Conservation (phyloP, 1,139 yeast genomes). For the Yamadazyma taylorii region DNA sequence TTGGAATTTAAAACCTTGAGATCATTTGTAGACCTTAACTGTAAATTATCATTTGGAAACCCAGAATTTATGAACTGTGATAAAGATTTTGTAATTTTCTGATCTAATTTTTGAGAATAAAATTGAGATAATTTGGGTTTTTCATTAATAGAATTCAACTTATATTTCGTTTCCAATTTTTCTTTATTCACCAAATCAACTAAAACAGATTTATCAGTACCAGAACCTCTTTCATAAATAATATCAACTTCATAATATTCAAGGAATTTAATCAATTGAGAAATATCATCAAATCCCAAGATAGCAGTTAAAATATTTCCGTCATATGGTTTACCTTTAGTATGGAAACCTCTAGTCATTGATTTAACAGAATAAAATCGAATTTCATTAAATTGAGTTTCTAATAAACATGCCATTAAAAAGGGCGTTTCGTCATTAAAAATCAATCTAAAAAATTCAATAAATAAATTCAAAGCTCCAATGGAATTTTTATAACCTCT, state of each 20-base stretch:
- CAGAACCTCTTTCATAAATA: slow-evolving; percentile 23
- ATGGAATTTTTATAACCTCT: slow-evolving; percentile 57
- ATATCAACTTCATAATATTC: slow-evolving; percentile 63
- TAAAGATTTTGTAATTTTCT: slow-evolving; percentile 34
- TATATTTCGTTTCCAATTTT: slow-evolving; percentile 42
- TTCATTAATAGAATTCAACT: slow-evolving; percentile 40
- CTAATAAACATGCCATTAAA: slow-evolving; percentile 71
- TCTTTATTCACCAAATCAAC: slow-evolving; percentile 60
- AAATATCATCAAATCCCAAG: slow-evolving; percentile 65
- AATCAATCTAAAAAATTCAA: slow-evolving; percentile 61
- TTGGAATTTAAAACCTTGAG: slow-evolving; percentile 5
- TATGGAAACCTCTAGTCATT: slow-evolving; percentile 67
- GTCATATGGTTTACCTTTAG: slow-evolving; percentile 66
- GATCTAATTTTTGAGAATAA: slow-evolving; percentile 53
- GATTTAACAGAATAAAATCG: slow-evolving; percentile 74
- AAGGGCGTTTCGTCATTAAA: slow-evolving; percentile 58
- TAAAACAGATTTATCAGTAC: slow-evolving; percentile 29
- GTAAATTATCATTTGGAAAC: slow-evolving; percentile 27
- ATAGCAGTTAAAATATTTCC: slow-evolving; percentile 45
- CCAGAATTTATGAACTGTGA: slow-evolving; percentile 42
- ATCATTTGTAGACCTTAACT: slow-evolving; percentile 5
- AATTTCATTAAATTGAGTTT: slow-evolving; percentile 77
- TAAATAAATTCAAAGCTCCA: slow-evolving; percentile 63
- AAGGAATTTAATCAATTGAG: slow-evolving; percentile 58
- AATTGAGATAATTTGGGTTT: slow-evolving; percentile 58